phyloP scores from a whole-genome alignment of 345 rosid species.

The Kernera saxatilis region DNA sequence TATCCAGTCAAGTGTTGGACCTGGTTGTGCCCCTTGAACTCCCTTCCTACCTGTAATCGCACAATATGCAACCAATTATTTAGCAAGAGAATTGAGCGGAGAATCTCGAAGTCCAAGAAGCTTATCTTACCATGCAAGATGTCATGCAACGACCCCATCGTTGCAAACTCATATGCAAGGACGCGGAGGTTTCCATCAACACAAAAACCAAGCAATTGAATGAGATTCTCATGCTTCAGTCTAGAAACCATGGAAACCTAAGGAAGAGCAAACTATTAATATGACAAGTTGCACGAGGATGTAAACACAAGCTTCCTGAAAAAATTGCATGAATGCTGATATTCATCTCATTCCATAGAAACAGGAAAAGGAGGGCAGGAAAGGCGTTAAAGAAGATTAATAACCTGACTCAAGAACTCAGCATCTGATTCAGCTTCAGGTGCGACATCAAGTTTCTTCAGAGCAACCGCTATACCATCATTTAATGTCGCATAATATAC shows the following conservation, averaged over 20 bases:
- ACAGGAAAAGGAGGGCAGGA: neutral
- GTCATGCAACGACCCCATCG: constrained; percentile 99
- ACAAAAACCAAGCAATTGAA: constrained; percentile 80
- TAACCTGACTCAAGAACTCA: constrained; percentile 89
- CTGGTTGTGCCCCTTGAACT: constrained; percentile 39
- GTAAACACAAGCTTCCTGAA: neutral
- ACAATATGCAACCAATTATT: constrained; percentile 10
- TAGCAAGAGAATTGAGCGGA: neutral
- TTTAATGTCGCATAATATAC: constrained; percentile 68
- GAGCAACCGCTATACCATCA: constrained; percentile 61
- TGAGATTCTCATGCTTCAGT: constrained; percentile 81
- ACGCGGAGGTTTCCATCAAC: constrained; percentile 86
- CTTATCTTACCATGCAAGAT: constrained; percentile 69
- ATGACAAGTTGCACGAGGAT: constrained; percentile 3
- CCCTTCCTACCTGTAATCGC: constrained; percentile 31
- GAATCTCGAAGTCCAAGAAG: neutral
- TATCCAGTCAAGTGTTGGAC: constrained; percentile 39
- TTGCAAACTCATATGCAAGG: constrained; percentile 95
- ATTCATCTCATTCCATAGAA: neutral
- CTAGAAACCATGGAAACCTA: constrained; percentile 95
- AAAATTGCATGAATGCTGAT: neutral
- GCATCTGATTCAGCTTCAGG: constrained; percentile 70
- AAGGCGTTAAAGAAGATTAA: neutral
- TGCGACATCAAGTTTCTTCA: constrained; percentile 74
- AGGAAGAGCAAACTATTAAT: constrained; percentile 2